phyloP scores from a whole-genome alignment of 2,329 filamentous ascomycete species.

The Furcasterigmium furcatum region DNA sequence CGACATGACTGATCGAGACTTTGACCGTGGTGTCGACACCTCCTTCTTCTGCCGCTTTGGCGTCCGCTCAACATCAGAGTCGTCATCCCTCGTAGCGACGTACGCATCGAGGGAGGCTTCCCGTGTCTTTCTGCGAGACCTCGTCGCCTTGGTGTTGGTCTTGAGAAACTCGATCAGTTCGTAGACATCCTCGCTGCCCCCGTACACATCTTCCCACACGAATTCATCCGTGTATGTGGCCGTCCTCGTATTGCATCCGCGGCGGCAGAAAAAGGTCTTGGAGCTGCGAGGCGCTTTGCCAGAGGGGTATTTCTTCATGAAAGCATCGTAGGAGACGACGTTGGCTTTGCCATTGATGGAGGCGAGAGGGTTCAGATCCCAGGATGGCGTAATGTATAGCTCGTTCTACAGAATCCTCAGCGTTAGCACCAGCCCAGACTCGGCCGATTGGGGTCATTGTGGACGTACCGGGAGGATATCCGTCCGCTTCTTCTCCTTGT shows the following conservation, averaged over 20 bases:
- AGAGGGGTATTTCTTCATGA: constrained; percentile 66
- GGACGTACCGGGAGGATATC: constrained; percentile 67
- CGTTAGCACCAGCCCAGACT: neutral
- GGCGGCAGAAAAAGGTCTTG: constrained; percentile 85
- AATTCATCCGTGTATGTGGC: constrained; percentile 93
- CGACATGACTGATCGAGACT: constrained; percentile 1
- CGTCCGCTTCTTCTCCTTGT: constrained; percentile 74
- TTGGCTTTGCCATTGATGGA: constrained; percentile 89
- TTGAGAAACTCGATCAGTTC: constrained; percentile 65
- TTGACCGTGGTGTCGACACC: constrained; percentile 6
- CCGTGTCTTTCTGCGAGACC: constrained; percentile 36
- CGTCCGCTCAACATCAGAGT: constrained; percentile 16
- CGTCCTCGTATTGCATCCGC: constrained; percentile 85
- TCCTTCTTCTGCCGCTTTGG: constrained; percentile 13
- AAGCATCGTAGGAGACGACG: constrained; percentile 70
- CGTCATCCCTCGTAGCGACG: constrained; percentile 16
- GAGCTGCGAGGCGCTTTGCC: constrained; percentile 72
- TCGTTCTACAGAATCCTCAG: constrained; percentile 60
- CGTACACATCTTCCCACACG: constrained; percentile 83
- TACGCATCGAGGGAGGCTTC: constrained; percentile 24
- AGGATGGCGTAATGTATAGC: constrained; percentile 84
- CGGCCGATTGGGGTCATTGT: too few relatives aligned
- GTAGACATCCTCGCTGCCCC: constrained; percentile 62
- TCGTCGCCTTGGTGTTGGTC: constrained; percentile 68
- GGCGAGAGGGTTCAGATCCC: constrained; percentile 80